phyloP scores from a whole-genome alignment of 768 basidiomycete genomes.

The Amanita rimosa region DNA sequence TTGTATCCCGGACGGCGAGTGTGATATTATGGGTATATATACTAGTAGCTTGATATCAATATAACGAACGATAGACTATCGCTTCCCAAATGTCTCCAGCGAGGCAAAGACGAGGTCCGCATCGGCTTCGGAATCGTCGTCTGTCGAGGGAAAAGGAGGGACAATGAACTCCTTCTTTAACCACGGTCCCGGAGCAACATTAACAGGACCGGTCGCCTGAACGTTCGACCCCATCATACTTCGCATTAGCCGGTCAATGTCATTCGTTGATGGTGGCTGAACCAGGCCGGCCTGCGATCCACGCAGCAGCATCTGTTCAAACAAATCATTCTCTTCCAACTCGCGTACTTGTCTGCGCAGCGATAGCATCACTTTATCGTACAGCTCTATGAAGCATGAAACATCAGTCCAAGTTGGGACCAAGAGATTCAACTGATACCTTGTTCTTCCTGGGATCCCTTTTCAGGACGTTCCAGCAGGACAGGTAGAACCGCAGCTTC shows the following conservation, averaged over 20 bases:
- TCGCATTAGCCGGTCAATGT: constrained; percentile 39
- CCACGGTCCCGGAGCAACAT: constrained; percentile 1
- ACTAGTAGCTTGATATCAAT: no score
- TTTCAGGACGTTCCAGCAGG: constrained; percentile 19
- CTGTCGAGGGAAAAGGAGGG: neutral
- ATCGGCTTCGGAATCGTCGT: constrained; percentile 4
- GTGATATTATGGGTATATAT: no score
- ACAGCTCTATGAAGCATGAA: constrained; percentile 14
- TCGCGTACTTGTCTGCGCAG: constrained; percentile 26
- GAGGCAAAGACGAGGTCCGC: neutral
- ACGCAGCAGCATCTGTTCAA: constrained; percentile 33
- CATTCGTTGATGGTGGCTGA: constrained; percentile 28
- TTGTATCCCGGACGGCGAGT: neutral
- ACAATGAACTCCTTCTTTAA: neutral
- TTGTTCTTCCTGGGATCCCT: constrained; percentile 20
- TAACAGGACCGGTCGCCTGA: neutral
- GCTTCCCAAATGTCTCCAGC: neutral
- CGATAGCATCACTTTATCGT: constrained; percentile 23
- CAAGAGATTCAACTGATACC: constrained; percentile 16
- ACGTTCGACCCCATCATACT: constrained; percentile 34
- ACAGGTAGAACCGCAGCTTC: constrained; percentile 26
- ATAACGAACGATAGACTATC: neutral
- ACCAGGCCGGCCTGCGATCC: constrained; percentile 35
- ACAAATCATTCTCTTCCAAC: constrained; percentile 36
- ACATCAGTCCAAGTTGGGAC: neutral